Evolutionary conservation across 495 filamentous ascomycete genomes (phyloP).

Genomic region (Bryoglossum gracile): DNA sequence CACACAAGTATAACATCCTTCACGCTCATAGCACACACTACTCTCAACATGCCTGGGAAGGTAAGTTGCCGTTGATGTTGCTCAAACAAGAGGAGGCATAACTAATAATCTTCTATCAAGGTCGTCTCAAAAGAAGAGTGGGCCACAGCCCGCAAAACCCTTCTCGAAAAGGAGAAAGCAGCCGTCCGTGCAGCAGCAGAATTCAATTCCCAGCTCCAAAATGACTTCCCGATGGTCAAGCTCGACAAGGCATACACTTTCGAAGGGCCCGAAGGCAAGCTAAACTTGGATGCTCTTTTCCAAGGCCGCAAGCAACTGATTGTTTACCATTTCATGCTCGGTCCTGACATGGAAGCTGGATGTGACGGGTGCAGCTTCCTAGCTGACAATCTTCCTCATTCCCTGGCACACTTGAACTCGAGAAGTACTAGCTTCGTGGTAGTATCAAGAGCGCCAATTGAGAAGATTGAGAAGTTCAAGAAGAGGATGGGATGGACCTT

Average conservation of each 20-base stretch:
- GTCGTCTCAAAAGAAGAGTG: conserved; percentile 32
- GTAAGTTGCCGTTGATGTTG: background rate
- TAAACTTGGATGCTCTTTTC: conserved; percentile 34
- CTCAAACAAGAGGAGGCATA: background rate
- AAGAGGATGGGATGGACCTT: conserved; percentile 36
- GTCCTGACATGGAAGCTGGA: conserved; percentile 26
- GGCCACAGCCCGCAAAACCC: conserved; percentile 31
- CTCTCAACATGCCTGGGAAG: conserved; percentile 10
- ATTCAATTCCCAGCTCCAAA: conserved; percentile 27
- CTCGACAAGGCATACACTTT: conserved; percentile 33
- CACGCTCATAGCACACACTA: background rate
- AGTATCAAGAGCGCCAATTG: conserved; percentile 32
- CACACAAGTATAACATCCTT: background rate
- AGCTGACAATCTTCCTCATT: conserved; percentile 34
- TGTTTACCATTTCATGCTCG: conserved; percentile 43
- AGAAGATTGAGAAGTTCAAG: conserved; percentile 32
- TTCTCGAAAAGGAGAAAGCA: conserved; percentile 37
- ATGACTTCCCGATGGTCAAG: conserved; percentile 34
- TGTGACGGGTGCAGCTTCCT: conserved; percentile 35
- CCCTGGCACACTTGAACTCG: conserved; percentile 30
- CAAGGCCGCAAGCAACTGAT: conserved; percentile 36
- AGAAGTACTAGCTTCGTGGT: conserved; percentile 32
- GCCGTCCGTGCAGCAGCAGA: conserved; percentile 26
- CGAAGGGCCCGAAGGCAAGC: conserved; percentile 28
- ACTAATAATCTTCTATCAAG: conserved; percentile 9